phyloP scores from a whole-genome alignment of 352 stramenopile genomes.

The Phytopythium litorale region DNA sequence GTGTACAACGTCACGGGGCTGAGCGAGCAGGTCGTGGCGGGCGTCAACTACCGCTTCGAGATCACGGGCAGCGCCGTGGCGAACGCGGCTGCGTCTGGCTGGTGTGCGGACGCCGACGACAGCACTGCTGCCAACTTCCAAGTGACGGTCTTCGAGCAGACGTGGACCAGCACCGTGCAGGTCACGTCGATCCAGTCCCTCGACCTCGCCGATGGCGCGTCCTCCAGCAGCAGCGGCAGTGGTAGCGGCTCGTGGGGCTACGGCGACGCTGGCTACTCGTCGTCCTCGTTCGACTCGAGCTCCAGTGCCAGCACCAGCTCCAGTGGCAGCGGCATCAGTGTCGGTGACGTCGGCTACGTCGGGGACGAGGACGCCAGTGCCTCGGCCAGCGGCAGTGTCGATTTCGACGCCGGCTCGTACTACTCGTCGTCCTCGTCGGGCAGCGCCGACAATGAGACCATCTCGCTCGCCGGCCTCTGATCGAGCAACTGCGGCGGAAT shows the following conservation, averaged over 20 bases:
- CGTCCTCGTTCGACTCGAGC: conserved; percentile 4
- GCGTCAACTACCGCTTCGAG: conserved; percentile 20
- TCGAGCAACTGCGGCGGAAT: not conserved
- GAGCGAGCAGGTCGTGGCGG: conserved; percentile 15
- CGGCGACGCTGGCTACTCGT: not conserved
- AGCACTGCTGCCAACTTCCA: conserved; percentile 27
- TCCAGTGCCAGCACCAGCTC: not conserved
- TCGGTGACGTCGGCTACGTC: conserved; percentile 13
- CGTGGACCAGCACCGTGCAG: conserved; percentile 50
- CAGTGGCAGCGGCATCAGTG: not conserved
- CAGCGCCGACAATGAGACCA: conserved; percentile 1
- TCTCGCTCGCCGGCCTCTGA: not conserved
- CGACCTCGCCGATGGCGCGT: not conserved
- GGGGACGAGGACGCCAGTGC: not conserved
- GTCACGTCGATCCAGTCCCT: conserved; percentile 39
- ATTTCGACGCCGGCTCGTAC: conserved; percentile 1
- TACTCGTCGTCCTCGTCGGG: conserved; percentile 2
- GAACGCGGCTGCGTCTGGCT: not conserved
- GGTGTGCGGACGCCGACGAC: conserved; percentile 13
- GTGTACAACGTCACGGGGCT: conserved; percentile 9
- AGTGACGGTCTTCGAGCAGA: conserved; percentile 55
- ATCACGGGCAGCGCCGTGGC: conserved; percentile 7
- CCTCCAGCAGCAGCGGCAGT: not conserved
- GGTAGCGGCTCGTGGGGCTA: conserved; percentile 4
- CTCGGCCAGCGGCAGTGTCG: conserved; percentile 5